Evolutionary conservation across 2,329 filamentous ascomycete genomes (phyloP).

Genomic region (Calycina herbarum): DNA sequence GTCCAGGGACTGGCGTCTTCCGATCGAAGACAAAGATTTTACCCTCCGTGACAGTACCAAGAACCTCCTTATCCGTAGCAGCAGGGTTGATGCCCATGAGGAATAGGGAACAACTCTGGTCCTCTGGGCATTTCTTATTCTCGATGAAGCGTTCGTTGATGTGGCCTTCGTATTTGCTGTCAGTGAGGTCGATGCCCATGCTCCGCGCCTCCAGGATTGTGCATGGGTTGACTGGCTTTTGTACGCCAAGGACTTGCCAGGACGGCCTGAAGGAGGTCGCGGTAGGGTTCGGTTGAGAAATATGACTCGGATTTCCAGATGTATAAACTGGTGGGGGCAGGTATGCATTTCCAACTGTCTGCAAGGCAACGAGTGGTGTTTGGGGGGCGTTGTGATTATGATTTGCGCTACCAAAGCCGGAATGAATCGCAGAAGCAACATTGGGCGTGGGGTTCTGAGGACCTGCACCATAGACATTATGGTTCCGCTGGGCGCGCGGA

Average conservation of each 20-base stretch:
- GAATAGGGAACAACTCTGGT: constrained; percentile 16
- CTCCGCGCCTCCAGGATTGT: background rate
- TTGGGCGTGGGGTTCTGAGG: no score
- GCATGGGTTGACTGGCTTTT: background rate
- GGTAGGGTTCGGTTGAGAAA: background rate
- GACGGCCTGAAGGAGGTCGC: background rate
- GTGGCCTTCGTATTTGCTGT: constrained; percentile 19
- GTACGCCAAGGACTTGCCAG: background rate
- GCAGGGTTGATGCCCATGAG: constrained; percentile 11
- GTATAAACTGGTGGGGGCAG: no score
- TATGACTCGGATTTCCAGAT: background rate
- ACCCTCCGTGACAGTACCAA: constrained; percentile 12
- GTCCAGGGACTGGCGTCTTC: background rate
- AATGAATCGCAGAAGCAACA: no score
- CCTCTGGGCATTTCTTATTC: constrained; percentile 8
- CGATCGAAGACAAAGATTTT: background rate
- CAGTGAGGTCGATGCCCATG: background rate
- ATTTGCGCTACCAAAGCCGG: no score
- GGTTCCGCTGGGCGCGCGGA: no score
- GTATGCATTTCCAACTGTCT: no score
- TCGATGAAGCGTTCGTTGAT: constrained; percentile 11
- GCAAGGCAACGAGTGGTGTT: no score
- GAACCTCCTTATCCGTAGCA: constrained; percentile 16
- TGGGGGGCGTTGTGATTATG: no score
- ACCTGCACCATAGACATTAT: no score